Percentiles rank a stretch among this genome's conserved stretches.
phyloP scores from a whole-genome alignment of 352 stramenopile genomes.

The Elongisporangium anandrum region DNA sequence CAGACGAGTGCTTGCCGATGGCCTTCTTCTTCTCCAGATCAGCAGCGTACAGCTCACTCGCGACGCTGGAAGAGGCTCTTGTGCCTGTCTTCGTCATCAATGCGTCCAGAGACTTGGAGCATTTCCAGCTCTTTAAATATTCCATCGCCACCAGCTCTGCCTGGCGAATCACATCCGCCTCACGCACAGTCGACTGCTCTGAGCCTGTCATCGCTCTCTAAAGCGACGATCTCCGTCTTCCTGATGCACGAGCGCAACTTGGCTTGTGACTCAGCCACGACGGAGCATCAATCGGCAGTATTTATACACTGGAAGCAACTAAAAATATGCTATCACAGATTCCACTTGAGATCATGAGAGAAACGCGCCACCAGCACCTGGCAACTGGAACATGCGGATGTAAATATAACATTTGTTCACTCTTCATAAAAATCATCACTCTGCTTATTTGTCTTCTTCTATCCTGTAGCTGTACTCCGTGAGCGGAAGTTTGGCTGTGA shows the following conservation, averaged over 20 bases:
- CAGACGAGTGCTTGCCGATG: slow-evolving; percentile 7
- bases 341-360: slow-evolving; percentile 1
- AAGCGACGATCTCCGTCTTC: neutral
- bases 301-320: neutral
- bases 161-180: slow-evolving; percentile 42
- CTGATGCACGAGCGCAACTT: neutral
- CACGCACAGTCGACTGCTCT: neutral
- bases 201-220: neutral
- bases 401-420: neutral
- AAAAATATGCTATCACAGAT: slow-evolving; percentile 1
- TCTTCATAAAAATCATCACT: slow-evolving; percentile 26
- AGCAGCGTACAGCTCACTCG: slow-evolving; percentile 46
- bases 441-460: slow-evolving; percentile 14
- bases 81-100: slow-evolving; percentile 32
- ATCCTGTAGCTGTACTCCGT: slow-evolving; percentile 9
- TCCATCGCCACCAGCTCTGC: slow-evolving; percentile 70
- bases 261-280: neutral
- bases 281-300: neutral
- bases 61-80: slow-evolving; percentile 14
- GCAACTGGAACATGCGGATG: neutral
- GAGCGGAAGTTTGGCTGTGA: neutral
- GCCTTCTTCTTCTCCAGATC: slow-evolving; percentile 55
- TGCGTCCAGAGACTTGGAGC: slow-evolving; percentile 43
- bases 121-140: slow-evolving; percentile 58
- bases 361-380: slow-evolving; percentile 1